phyloP scores from a whole-genome alignment of 2,329 filamentous ascomycete species.

The Tolypocladium endophyticum region DNA sequence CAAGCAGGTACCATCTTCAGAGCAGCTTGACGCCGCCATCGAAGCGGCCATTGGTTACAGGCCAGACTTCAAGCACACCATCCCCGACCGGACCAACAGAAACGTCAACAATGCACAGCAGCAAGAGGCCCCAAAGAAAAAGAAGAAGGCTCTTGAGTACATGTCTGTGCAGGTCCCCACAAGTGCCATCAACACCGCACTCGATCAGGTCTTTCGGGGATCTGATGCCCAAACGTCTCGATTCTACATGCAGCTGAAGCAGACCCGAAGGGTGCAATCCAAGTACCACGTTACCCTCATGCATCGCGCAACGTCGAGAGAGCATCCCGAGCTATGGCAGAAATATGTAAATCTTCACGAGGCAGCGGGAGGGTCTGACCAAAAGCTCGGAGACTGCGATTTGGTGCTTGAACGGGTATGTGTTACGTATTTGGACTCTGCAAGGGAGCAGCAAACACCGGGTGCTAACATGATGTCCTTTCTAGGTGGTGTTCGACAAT shows the following conservation, averaged over 20 bases:
- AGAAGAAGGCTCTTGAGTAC: slow-evolving; percentile 44
- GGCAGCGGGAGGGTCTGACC: slow-evolving; percentile 16
- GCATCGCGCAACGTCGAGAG: slow-evolving; percentile 56
- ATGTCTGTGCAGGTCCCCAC: slow-evolving; percentile 39
- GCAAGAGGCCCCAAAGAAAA: slow-evolving; percentile 18
- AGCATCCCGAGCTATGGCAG: slow-evolving; percentile 64
- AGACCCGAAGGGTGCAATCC: slow-evolving; percentile 65
- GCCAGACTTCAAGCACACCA: slow-evolving; percentile 65
- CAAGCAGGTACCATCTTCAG: slow-evolving; percentile 54
- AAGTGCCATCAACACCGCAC: slow-evolving; percentile 35
- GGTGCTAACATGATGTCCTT: slow-evolving; percentile 9
- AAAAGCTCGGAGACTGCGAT: slow-evolving; percentile 48
- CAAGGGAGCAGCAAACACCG: neutral
- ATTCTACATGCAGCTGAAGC: slow-evolving; percentile 68
- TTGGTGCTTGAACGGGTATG: slow-evolving; percentile 51
- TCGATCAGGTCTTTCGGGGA: slow-evolving; percentile 60
- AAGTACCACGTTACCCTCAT: slow-evolving; percentile 92
- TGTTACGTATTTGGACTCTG: neutral
- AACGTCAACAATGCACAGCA: slow-evolving; percentile 16
- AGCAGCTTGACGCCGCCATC: slow-evolving; percentile 73
- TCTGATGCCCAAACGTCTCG: slow-evolving; percentile 29
- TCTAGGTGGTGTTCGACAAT: slow-evolving; percentile 66
- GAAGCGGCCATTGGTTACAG: slow-evolving; percentile 64
- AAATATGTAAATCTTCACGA: slow-evolving; percentile 54
- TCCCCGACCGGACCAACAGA: slow-evolving; percentile 46